phyloP scores from a whole-genome alignment of 176 grass and related monocot genomes.

The Rhynchospora pubera region DNA sequence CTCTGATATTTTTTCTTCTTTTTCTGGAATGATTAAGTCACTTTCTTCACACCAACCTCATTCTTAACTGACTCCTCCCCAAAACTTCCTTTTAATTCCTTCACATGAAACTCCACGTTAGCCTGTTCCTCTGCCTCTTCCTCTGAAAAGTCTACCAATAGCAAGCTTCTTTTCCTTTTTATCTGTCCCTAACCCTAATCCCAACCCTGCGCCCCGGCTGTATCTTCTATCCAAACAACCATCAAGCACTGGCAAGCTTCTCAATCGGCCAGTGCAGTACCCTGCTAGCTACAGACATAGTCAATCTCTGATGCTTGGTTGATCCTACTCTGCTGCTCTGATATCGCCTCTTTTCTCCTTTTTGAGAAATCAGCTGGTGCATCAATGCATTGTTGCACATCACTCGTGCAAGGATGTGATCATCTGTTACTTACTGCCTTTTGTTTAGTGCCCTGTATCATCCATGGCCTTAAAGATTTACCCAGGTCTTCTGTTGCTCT shows the following conservation, averaged over 20 bases:
- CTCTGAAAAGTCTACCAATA: not conserved
- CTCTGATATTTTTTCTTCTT: conserved; percentile 28
- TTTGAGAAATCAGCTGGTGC: conserved; percentile 55
- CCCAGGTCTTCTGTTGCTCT: conserved; percentile 76
- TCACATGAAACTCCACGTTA: conserved; percentile 15
- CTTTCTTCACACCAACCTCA: conserved; percentile 27
- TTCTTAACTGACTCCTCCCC: conserved; percentile 61
- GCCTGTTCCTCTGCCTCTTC: not conserved
- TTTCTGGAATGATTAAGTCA: not conserved
- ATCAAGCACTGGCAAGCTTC: not conserved
- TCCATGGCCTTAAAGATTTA: conserved; percentile 62
- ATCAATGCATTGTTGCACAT: conserved; percentile 64
- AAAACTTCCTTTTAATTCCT: conserved; percentile 52
- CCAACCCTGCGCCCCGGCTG: not conserved
- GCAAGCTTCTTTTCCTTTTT: not conserved
- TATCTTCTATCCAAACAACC: conserved; percentile 14
- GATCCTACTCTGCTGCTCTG: conserved; percentile 60
- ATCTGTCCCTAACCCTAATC: not conserved
- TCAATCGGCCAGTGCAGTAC: not conserved
- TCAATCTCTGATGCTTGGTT: conserved; percentile 44
- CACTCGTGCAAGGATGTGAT: conserved; percentile 67
- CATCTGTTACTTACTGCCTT: conserved; percentile 68
- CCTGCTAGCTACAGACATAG: conserved; percentile 29
- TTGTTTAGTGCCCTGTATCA: conserved; percentile 67
- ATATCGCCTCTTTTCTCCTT: conserved; percentile 58